These are phyloP conservation scores for Penicillium soppii DNA, from an alignment of 495 filamentous ascomycete species.

Conservation along the genomic window DNA sequence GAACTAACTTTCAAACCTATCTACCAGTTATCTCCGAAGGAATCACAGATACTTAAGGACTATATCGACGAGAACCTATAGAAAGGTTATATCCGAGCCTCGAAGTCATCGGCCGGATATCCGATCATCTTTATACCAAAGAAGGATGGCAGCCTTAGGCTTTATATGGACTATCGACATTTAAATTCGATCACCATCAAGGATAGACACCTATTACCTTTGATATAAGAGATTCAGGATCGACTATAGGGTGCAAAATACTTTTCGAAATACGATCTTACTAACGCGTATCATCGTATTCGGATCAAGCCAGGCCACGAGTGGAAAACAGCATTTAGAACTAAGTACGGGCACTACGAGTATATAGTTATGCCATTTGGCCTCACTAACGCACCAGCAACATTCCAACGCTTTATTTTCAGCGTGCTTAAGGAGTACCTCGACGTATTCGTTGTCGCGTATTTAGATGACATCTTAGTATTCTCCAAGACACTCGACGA, in stretches of 20 bases:
- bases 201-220: slow-evolving; percentile 21
- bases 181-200: slow-evolving; percentile 28
- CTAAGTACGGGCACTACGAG: slow-evolving; percentile 14
- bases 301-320: slow-evolving; percentile 12
- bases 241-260: slow-evolving; percentile 18
- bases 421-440: neutral
- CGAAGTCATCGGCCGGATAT: slow-evolving; percentile 11
- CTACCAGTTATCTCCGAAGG: slow-evolving; percentile 12
- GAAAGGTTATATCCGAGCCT: slow-evolving; percentile 14
- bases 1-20: slow-evolving; percentile 9
- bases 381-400: slow-evolving; percentile 13
- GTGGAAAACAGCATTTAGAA: slow-evolving; percentile 20
- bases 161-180: slow-evolving; percentile 25
- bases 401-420: slow-evolving; percentile 17
- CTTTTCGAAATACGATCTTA: slow-evolving; percentile 27
- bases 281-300: slow-evolving; percentile 14
- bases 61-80: slow-evolving; percentile 20
- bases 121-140: slow-evolving; percentile 24
- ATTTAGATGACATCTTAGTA: slow-evolving; percentile 17
- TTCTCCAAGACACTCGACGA: slow-evolving; percentile 11
- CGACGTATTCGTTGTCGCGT: neutral
- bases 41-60: slow-evolving; percentile 3
- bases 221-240: slow-evolving; percentile 20
- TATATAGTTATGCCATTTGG: slow-evolving; percentile 18
- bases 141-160: slow-evolving; percentile 18